A percentile compares a stretch with the other conserved stretches of the same genome.
These are phyloP conservation scores for Lasiodiplodia sp. DNA, from an alignment of 2,329 filamentous ascomycete genomes.

Conservation along the genomic window DNA sequence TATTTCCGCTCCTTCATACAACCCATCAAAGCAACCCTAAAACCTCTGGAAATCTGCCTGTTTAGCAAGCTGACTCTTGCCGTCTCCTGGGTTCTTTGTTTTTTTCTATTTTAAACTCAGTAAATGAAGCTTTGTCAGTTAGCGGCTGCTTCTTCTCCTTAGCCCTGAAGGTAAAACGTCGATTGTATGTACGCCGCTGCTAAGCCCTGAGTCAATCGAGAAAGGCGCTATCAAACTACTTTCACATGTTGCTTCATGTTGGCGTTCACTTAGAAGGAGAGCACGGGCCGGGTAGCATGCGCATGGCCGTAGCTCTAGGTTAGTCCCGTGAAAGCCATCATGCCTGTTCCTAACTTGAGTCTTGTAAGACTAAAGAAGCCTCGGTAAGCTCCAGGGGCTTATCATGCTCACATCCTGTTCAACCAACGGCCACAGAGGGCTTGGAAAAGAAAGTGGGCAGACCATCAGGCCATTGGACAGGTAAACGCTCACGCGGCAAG, in stretches of 20 bases:
- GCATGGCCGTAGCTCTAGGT: not conserved
- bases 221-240: not conserved
- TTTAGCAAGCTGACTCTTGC: too few relatives aligned
- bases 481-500: not conserved
- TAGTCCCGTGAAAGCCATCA: not conserved
- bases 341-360: not conserved
- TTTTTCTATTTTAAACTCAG: too few relatives aligned
- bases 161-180: too few relatives aligned
- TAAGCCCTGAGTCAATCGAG: not conserved
- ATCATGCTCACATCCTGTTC: not conserved
- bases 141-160: too few relatives aligned
- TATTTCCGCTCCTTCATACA: too few relatives aligned
- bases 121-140: too few relatives aligned
- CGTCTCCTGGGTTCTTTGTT: too few relatives aligned
- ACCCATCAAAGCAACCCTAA: too few relatives aligned
- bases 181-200: too few relatives aligned
- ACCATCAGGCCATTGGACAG: not conserved
- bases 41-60: too few relatives aligned
- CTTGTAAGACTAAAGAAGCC: not conserved
- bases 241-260: not conserved
- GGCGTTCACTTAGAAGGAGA: not conserved
- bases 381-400: conserved; percentile 5
- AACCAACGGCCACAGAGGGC: not conserved
- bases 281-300: not conserved
- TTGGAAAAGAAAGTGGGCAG: not conserved